These are phyloP conservation scores for Aspergillus sp. DNA, from an alignment of 2,329 filamentous ascomycete species.

Conservation along the genomic window DNA sequence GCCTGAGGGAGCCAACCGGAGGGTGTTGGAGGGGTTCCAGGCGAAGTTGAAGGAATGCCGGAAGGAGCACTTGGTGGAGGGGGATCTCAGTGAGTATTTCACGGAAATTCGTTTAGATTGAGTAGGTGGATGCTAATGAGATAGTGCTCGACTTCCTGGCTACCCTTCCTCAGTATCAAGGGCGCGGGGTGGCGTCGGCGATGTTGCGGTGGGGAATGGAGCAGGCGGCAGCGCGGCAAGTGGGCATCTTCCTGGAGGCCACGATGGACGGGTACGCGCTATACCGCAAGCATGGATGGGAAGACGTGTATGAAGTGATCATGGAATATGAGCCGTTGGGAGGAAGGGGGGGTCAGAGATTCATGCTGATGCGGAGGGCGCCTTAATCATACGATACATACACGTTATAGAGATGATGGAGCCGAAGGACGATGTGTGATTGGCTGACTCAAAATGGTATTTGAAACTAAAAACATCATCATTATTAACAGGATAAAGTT, in stretches of 20 bases:
- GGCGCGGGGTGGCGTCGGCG: not conserved
- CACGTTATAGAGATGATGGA: no score
- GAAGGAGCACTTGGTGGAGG: not conserved
- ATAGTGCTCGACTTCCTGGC: not conserved
- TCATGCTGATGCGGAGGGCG: not conserved
- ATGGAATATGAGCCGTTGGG: not conserved
- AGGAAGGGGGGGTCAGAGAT: not conserved
- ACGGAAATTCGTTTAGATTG: not conserved
- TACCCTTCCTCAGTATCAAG: not conserved
- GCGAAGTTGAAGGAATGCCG: not conserved
- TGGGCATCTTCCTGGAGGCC: not conserved
- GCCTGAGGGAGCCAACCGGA: not conserved
- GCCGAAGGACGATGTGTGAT: no score
- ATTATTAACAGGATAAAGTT: no score
- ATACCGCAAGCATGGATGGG: not conserved
- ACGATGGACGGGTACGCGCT: not conserved
- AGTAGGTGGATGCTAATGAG: not conserved
- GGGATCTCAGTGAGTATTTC: not conserved
- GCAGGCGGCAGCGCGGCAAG: not conserved
- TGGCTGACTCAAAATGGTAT: no score
- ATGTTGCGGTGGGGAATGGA: slow-evolving; percentile 1
- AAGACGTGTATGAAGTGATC: not conserved
- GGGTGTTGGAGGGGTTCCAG: not conserved
- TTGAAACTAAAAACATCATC: no score
- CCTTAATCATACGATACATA: no score